Percentiles rank a stretch among this genome's conserved stretches.
phyloP scores from a whole-genome alignment of 2,329 filamentous ascomycete species.

The Monilinia fructicola region DNA sequence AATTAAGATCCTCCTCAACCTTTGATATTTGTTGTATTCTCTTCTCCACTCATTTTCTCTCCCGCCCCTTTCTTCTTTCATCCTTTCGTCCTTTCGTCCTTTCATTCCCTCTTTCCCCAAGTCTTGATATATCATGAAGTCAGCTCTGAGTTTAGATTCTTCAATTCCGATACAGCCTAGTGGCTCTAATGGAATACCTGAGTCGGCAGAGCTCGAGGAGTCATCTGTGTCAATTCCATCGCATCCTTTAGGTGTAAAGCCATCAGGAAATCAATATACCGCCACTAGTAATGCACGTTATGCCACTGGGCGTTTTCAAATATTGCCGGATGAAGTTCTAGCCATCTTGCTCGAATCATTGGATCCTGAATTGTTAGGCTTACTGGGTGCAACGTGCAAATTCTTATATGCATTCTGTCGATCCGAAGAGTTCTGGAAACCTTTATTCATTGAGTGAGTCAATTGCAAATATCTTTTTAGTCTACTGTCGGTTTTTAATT shows the following conservation, averaged over 20 bases:
- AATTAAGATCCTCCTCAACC: not conserved
- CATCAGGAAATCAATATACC: constrained; percentile 78
- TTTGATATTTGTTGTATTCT: not conserved
- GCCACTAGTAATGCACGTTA: constrained; percentile 64
- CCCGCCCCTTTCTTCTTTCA: not conserved
- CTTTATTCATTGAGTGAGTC: constrained; percentile 80
- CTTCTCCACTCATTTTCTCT: not conserved
- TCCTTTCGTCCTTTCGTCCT: not conserved
- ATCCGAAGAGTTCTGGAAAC: constrained; percentile 86
- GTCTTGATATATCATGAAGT: constrained; percentile 4
- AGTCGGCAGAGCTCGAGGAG: constrained; percentile 44
- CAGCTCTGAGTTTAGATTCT: not conserved
- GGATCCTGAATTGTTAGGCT: constrained; percentile 60
- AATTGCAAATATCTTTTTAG: constrained; percentile 16
- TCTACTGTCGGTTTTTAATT: too few species aligned
- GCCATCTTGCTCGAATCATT: constrained; percentile 73
- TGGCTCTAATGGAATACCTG: constrained; percentile 18
- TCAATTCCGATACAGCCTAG: constrained; percentile 7
- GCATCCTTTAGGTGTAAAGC: constrained; percentile 83
- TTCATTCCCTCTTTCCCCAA: too few species aligned
- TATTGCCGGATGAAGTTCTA: constrained; percentile 78
- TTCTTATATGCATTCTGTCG: constrained; percentile 83
- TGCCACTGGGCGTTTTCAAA: constrained; percentile 63
- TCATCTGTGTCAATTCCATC: constrained; percentile 59
- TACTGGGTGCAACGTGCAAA: constrained; percentile 75